A percentile compares a stretch with the other conserved stretches of the same genome.
These are phyloP conservation scores for Ogataea glucozyma DNA, from an alignment of 805 yeast genomes.

Conservation along the genomic window DNA sequence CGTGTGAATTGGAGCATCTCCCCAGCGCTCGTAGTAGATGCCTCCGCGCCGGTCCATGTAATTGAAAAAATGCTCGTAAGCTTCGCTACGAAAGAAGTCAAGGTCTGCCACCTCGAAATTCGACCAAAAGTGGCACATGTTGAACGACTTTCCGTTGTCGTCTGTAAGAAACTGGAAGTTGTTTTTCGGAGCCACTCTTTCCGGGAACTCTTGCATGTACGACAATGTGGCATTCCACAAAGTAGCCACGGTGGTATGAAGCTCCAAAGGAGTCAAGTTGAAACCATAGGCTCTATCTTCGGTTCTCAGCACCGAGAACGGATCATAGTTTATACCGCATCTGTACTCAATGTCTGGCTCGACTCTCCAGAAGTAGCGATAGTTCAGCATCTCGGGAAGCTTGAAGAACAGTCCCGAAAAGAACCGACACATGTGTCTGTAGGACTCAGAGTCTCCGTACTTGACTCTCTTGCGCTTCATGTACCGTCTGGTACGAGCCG, in stretches of 20 bases:
- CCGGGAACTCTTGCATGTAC: conserved; percentile 47
- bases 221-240: conserved; percentile 50
- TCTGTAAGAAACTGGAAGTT: conserved; percentile 52
- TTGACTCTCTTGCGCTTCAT: conserved; percentile 44
- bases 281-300: conserved; percentile 52
- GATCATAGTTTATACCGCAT: conserved; percentile 60
- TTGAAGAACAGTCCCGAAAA: conserved; percentile 64
- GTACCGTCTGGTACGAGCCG: conserved; percentile 44
- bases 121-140: conserved; percentile 66
- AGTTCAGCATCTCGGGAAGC: conserved; percentile 44
- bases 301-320: conserved; percentile 44
- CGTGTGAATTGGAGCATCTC: conserved; percentile 44
- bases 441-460: conserved; percentile 51
- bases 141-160: conserved; percentile 43
- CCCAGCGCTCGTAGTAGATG: conserved; percentile 67
- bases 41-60: conserved; percentile 61
- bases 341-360: conserved; percentile 58
- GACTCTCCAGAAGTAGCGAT: conserved; percentile 61
- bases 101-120: conserved; percentile 63
- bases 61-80: conserved; percentile 56
- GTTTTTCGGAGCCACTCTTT: conserved; percentile 47
- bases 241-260: conserved; percentile 51
- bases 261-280: conserved; percentile 50
- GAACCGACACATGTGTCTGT: conserved; percentile 72
- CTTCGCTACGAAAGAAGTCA: conserved; percentile 57